Conservation (phyloP, 768 basidiomycete species). For the Trametes cinnabarina region DNA sequence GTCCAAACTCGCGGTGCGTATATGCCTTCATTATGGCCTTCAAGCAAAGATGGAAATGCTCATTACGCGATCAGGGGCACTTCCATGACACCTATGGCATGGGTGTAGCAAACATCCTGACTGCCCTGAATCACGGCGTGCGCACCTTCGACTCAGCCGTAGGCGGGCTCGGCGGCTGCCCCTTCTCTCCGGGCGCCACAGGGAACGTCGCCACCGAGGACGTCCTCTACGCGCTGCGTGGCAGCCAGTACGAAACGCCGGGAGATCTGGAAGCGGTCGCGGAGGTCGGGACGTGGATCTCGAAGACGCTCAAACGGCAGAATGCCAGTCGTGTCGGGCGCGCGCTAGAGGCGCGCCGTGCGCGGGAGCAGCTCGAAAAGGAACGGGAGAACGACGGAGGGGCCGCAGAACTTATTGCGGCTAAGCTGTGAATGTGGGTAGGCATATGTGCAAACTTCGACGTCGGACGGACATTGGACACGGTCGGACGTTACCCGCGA, state of each 20-base stretch:
- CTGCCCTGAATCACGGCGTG: slow-evolving; percentile 70
- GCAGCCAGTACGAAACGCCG: slow-evolving; percentile 53
- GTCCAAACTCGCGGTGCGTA: slow-evolving; percentile 64
- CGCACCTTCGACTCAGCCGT: slow-evolving; percentile 82
- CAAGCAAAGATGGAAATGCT: neutral
- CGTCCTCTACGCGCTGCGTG: slow-evolving; percentile 78
- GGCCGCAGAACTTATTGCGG: slow-evolving; percentile 13
- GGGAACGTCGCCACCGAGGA: slow-evolving; percentile 96
- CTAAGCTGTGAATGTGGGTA: slow-evolving; percentile 13
- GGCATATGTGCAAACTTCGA: too few relatives aligned
- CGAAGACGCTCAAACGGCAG: slow-evolving; percentile 57
- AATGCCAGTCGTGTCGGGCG: slow-evolving; percentile 77
- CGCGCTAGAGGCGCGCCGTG: slow-evolving; percentile 58
- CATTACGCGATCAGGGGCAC: slow-evolving; percentile 36
- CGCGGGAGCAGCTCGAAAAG: slow-evolving; percentile 31
- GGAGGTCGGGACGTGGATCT: slow-evolving; percentile 83
- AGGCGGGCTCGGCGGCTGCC: slow-evolving; percentile 91
- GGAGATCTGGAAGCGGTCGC: slow-evolving; percentile 70
- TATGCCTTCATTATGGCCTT: neutral
- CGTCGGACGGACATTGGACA: too few relatives aligned
- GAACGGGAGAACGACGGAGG: slow-evolving; percentile 26
- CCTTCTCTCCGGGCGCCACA: slow-evolving; percentile 93
- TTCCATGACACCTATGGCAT: slow-evolving; percentile 92
- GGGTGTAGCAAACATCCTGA: slow-evolving; percentile 71
- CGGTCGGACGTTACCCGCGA: too few relatives aligned